These are phyloP conservation scores for Erythrophleum ivorense DNA, from an alignment of 331 rosid species.

Conservation along the genomic window DNA sequence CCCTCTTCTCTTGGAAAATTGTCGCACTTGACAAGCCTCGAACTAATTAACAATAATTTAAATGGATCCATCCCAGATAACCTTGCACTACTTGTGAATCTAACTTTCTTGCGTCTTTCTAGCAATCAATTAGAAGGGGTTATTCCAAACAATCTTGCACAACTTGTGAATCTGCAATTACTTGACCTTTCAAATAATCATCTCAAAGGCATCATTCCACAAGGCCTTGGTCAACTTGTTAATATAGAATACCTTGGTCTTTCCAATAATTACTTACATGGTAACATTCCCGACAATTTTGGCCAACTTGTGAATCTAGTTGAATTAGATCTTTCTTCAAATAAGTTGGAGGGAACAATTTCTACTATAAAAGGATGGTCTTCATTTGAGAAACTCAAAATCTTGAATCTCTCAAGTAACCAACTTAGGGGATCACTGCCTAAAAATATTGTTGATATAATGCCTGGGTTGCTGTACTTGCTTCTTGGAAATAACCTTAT, in stretches of 20 bases:
- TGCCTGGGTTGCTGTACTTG: not conserved
- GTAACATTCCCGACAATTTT: not conserved
- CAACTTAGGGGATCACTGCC: slow-evolving; percentile 31
- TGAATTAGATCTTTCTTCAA: not conserved
- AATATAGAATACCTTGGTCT: not conserved
- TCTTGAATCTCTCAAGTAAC: slow-evolving; percentile 29
- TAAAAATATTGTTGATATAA: not conserved
- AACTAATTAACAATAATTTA: not conserved
- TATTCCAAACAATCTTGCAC: not conserved
- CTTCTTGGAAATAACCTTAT: not conserved
- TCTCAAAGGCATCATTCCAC: not conserved
- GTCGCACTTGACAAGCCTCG: not conserved
- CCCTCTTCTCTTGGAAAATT: not conserved
- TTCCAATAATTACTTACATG: not conserved
- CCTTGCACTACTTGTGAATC: not conserved
- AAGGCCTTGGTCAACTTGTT: not conserved
- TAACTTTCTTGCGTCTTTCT: not conserved
- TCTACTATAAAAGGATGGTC: not conserved
- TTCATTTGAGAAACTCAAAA: not conserved
- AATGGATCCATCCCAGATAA: not conserved
- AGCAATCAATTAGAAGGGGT: slow-evolving; percentile 30
- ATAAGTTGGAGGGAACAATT: not conserved
- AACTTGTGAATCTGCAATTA: not conserved
- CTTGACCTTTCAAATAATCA: slow-evolving; percentile 5
- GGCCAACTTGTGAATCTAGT: slow-evolving; percentile 9